These are phyloP conservation scores for Cicer pinnatifidum DNA, from an alignment of 306 rosid species.

Conservation along the genomic window DNA sequence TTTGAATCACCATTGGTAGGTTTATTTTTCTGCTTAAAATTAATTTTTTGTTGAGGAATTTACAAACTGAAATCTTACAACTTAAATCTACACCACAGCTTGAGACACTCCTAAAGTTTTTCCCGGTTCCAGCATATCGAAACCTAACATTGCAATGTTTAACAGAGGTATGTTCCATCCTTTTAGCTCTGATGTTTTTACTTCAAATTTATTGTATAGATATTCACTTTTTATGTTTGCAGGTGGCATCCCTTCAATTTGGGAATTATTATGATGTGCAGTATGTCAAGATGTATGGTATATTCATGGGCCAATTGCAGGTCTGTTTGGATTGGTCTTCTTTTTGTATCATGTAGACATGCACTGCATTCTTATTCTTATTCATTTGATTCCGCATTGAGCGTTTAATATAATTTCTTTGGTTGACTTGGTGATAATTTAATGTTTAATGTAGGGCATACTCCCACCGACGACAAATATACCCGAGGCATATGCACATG, in stretches of 20 bases:
- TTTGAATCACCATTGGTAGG: slow-evolving; percentile 95
- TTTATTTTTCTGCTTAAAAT: slow-evolving; percentile 35
- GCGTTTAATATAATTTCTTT: background rate
- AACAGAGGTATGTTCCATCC: slow-evolving; percentile 68
- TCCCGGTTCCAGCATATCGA: slow-evolving; percentile 82
- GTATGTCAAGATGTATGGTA: slow-evolving; percentile 83
- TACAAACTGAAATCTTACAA: slow-evolving; percentile 23
- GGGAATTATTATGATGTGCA: slow-evolving; percentile 81
- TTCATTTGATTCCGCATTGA: slow-evolving; percentile 3
- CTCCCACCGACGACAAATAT: slow-evolving; percentile 82
- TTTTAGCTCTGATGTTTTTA: slow-evolving; percentile 12
- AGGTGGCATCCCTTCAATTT: slow-evolving; percentile 90
- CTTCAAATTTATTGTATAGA: slow-evolving; percentile 14
- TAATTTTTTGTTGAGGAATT: slow-evolving; percentile 21
- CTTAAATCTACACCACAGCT: slow-evolving; percentile 59
- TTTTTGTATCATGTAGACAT: background rate
- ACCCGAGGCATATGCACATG: slow-evolving; percentile 88
- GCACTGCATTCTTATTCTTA: background rate
- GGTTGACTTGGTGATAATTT: slow-evolving; percentile 31
- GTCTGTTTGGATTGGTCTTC: slow-evolving; percentile 49
- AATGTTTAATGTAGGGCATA: slow-evolving; percentile 55
- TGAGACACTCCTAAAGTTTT: slow-evolving; percentile 90
- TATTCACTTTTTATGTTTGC: slow-evolving; percentile 40
- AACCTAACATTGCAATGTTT: slow-evolving; percentile 90
- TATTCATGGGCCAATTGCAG: slow-evolving; percentile 94